phyloP scores from a whole-genome alignment of 1,284 basidiomycete species.

The Leccinum ponderosum region DNA sequence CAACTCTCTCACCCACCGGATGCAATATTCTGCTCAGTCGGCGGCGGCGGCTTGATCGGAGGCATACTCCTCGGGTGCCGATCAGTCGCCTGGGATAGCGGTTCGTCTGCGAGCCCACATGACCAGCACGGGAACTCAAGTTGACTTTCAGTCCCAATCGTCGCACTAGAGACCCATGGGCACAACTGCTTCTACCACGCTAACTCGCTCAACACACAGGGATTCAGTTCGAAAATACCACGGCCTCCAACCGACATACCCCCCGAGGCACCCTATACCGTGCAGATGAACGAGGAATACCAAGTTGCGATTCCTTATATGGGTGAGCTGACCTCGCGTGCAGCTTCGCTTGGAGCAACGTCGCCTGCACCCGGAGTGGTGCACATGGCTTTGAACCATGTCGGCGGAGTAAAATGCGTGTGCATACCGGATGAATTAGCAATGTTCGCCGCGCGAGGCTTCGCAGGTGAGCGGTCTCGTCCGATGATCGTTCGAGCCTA shows the following conservation, averaged over 20 bases:
- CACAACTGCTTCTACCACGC: conserved; percentile 74
- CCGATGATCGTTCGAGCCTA: neutral
- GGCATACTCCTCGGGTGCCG: conserved; percentile 68
- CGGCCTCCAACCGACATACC: conserved; percentile 30
- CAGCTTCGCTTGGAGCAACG: conserved; percentile 71
- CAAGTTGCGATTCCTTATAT: conserved; percentile 57
- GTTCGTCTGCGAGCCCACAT: conserved; percentile 38
- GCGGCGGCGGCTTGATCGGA: conserved; percentile 69
- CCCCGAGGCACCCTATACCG: conserved; percentile 29
- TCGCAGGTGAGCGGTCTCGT: conserved; percentile 48
- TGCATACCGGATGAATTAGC: conserved; percentile 66
- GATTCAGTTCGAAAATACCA: conserved; percentile 38
- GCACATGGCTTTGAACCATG: conserved; percentile 58
- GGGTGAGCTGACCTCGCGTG: conserved; percentile 56
- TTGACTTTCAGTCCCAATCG: conserved; percentile 51
- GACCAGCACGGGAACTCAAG: conserved; percentile 8
- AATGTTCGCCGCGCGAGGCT: conserved; percentile 56
- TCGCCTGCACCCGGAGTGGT: conserved; percentile 60
- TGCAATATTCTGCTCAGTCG: conserved; percentile 75
- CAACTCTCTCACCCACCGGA: conserved; percentile 60
- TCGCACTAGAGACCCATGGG: conserved; percentile 68
- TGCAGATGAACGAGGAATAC: conserved; percentile 40
- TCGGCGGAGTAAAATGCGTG: conserved; percentile 54
- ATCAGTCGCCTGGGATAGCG: conserved; percentile 61
- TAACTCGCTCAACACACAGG: conserved; percentile 53